These are phyloP conservation scores for Aureobasidium sp. DNA, from an alignment of 2,329 filamentous ascomycete genomes.

Conservation along the genomic window DNA sequence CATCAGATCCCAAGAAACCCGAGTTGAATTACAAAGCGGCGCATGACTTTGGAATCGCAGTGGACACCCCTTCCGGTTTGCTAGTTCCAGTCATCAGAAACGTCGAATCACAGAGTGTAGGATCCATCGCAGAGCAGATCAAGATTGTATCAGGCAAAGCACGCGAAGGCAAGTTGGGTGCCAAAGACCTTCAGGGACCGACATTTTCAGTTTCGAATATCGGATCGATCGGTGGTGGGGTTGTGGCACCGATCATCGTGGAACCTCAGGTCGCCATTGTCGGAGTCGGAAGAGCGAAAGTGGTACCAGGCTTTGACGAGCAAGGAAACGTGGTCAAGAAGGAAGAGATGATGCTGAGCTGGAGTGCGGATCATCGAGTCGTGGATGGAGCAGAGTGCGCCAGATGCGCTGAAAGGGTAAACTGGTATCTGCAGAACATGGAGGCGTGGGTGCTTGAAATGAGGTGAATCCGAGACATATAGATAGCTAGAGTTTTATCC, in stretches of 20 bases:
- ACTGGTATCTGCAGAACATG: constrained; percentile 71
- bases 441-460: constrained; percentile 81
- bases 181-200: constrained; percentile 71
- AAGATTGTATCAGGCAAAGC: constrained; percentile 66
- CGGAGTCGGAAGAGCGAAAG: constrained; percentile 73
- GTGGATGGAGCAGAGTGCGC: constrained; percentile 95
- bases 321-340: constrained; percentile 57
- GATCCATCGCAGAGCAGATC: constrained; percentile 72
- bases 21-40: constrained; percentile 69
- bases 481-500: no score
- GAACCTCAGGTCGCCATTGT: constrained; percentile 87
- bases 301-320: constrained; percentile 68
- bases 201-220: constrained; percentile 98
- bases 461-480: constrained; percentile 39
- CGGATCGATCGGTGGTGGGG: constrained; percentile 87
- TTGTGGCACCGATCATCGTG: constrained; percentile 85
- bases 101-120: constrained; percentile 68
- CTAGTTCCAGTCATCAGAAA: constrained; percentile 88
- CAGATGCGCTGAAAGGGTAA: constrained; percentile 75
- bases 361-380: constrained; percentile 91
- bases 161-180: constrained; percentile 63
- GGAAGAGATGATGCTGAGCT: constrained; percentile 85
- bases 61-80: constrained; percentile 84
- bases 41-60: constrained; percentile 93
- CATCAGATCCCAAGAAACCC: constrained; percentile 56